Base-by-base conservation (phyloP, 1,284 basidiomycete species). In the Tilletia horrida region DNA sequence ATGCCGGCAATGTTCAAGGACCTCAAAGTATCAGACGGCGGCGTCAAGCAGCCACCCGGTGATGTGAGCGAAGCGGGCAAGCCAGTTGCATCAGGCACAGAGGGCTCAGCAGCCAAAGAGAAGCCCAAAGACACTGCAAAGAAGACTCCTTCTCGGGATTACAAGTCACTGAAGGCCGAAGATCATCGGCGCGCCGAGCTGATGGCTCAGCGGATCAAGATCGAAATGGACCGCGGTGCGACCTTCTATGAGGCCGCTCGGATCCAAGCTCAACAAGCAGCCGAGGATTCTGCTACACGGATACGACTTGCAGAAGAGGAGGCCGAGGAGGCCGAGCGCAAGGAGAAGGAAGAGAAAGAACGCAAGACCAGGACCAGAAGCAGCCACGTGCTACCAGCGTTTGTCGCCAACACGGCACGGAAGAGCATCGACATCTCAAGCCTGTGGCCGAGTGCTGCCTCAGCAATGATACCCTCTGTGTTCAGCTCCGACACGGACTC, bases 321-420 rank as follows among this genome's bases (percentile, higher is more conserved):
- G 40, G 59, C 31, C 16, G 59, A 62, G 59, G 40, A 40, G 59
- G 61, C 42, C 21, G 61, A 40, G 18, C 35, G 7, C 1, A 63
- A 63, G 61, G 44, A 63, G 42, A 63, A 63, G 42, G 44, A 47
- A 27, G 44, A 63, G 35, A 63, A 63, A 25, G 61, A 63, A 27
- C 42, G 44, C 8, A 27, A 44, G 25, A 27, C 40, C 13, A n/a
- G 44, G 35, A 63, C 27, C 13, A 43, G 27, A 40, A 63, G 29
- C 55, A 59, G 55, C 35, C 55, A 59, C 21, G 55, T 29, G 29
- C 55, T 59, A 9, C 27, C 55, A n/a, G 27, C 55, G 31, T 59
- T 59, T 21, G 55, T 59, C 13, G 16, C 55, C 2, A n/a, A 52
- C 27, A 9, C 55, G 8, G 31, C 27, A 13, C 35, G 55, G 14